Conservation (phyloP, 2,329 filamentous ascomycete species). For the Stemphylium lycopersici region DNA sequence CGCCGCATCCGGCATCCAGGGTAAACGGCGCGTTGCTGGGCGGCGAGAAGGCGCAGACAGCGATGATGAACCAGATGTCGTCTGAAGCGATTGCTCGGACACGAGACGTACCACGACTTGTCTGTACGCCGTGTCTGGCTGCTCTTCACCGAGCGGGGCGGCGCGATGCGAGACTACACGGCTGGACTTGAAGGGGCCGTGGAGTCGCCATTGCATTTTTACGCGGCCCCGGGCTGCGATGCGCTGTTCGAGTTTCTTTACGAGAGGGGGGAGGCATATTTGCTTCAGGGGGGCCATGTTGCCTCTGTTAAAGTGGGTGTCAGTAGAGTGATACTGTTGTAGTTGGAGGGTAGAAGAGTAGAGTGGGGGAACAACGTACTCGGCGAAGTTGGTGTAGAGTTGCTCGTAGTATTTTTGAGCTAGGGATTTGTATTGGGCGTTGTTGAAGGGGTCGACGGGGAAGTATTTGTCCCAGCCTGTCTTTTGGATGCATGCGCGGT, state of each 20-base stretch:
- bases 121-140: slow-evolving; percentile 30
- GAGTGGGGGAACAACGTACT: slow-evolving; percentile 12
- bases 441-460: slow-evolving; percentile 21
- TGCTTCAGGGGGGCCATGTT: slow-evolving; percentile 34
- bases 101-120: slow-evolving; percentile 37
- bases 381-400: slow-evolving; percentile 67
- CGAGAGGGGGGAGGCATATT: slow-evolving; percentile 63
- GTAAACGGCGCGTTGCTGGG: background rate
- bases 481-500: slow-evolving; percentile 23
- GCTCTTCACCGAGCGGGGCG: slow-evolving; percentile 49
- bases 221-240: slow-evolving; percentile 60
- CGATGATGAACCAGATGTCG: background rate
- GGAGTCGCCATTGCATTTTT: slow-evolving; percentile 53
- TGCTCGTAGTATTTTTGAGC: slow-evolving; percentile 66
- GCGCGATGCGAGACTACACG: slow-evolving; percentile 63
- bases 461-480: slow-evolving; percentile 15
- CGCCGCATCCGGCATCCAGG: slow-evolving; percentile 15
- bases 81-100: slow-evolving; percentile 26
- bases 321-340: background rate
- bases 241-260: slow-evolving; percentile 58
- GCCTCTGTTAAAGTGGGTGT: slow-evolving; percentile 25
- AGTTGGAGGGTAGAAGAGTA: background rate
- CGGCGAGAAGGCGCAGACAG: background rate
- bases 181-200: slow-evolving; percentile 43
- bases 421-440: slow-evolving; percentile 25